A percentile compares a stretch with the other conserved stretches of the same genome.
These are phyloP conservation scores for Trichoderma endophyticum DNA, from an alignment of 2,329 filamentous ascomycete genomes.

Conservation along the genomic window DNA sequence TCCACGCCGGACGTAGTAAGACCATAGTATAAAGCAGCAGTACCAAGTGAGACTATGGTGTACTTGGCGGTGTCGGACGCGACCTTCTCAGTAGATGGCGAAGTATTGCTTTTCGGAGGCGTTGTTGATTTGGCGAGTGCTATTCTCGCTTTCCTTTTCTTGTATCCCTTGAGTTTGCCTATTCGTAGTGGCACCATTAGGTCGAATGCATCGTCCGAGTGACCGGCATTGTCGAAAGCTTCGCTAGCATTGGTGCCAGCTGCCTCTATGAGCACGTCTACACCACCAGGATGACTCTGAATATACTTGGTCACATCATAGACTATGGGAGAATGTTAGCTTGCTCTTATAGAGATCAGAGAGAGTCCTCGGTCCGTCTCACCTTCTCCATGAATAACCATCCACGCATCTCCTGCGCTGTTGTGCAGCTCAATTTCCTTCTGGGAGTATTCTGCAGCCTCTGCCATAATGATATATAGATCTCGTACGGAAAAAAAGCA, in stretches of 20 bases:
- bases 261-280: neutral
- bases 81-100: neutral
- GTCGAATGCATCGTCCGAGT: neutral
- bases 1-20: neutral
- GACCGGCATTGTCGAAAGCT: neutral
- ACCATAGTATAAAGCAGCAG: neutral
- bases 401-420: neutral
- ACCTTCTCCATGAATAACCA: neutral
- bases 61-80: neutral
- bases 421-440: neutral
- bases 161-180: neutral
- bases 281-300: neutral
- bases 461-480: neutral
- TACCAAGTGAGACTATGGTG: neutral
- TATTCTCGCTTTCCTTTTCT: neutral
- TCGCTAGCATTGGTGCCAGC: neutral
- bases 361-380: neutral
- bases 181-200: neutral
- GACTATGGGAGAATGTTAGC: neutral
- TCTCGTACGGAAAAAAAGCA: accelerated
- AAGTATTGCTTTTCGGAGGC: neutral
- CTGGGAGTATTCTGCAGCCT: neutral
- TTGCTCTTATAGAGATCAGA: neutral
- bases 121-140: neutral
- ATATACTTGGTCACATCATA: neutral